Percentiles rank a stretch among this genome's conserved stretches.
Conservation (phyloP, 2,329 filamentous ascomycete species). For the Sporothrix protearum region DNA sequence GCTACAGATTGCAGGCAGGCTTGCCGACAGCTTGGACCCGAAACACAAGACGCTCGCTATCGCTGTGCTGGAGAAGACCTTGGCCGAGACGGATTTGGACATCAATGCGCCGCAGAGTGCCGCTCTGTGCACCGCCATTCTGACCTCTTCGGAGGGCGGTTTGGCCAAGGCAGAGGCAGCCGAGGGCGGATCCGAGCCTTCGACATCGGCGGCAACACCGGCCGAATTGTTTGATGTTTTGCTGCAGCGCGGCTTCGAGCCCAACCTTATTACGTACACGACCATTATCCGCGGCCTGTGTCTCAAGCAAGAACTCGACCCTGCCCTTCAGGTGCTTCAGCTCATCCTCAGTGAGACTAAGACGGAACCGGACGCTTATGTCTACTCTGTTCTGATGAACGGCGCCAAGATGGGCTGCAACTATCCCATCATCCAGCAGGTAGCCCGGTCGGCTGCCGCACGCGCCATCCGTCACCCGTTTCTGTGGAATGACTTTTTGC, state of each 20-base stretch:
- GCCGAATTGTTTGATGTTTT: constrained; percentile 55
- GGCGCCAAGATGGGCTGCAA: constrained; percentile 61
- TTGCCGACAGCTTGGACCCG: constrained; percentile 39
- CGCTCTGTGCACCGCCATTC: constrained; percentile 57
- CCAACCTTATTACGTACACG: constrained; percentile 62
- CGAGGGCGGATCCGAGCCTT: not conserved
- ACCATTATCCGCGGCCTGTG: constrained; percentile 69
- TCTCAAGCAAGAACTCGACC: constrained; percentile 57
- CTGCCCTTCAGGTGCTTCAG: constrained; percentile 63
- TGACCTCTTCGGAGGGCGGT: constrained; percentile 42
- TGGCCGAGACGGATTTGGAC: constrained; percentile 37
- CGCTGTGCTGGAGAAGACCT: constrained; percentile 42
- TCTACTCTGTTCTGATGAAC: constrained; percentile 67
- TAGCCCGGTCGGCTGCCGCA: constrained; percentile 52
- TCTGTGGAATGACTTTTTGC: constrained; percentile 51
- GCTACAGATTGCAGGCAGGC: constrained; percentile 46
- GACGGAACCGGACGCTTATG: constrained; percentile 60
- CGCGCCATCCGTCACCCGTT: constrained; percentile 46
- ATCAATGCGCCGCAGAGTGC: constrained; percentile 47
- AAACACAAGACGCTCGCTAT: constrained; percentile 43
- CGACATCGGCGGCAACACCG: constrained; percentile 39
- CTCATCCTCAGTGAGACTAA: constrained; percentile 54
- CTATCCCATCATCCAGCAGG: constrained; percentile 49
- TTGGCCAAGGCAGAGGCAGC: not conserved
- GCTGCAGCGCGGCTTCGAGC: constrained; percentile 56